Base-by-base conservation (phyloP, 129 eudicot species). In the Heracleum sosnowskyi region DNA sequence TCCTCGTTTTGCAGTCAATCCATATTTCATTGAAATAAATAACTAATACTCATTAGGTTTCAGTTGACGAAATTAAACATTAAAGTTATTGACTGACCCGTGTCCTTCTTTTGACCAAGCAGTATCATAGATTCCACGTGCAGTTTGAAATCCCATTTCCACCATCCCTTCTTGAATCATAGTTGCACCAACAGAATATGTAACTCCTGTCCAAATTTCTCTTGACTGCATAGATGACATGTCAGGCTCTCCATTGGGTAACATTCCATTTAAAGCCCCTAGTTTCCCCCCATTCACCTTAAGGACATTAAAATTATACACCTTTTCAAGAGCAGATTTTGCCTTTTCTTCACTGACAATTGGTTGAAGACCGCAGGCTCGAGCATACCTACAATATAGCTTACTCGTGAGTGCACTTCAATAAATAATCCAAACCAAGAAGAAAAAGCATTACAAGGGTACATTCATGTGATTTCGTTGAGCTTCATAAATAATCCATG, bases 131-230 rank as follows among this genome's bases (percentile, higher is more conserved):
- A 83, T 79, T 57, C 93, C 93, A 36, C n/a, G 76, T 29, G 93
- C 93, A 63, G 93, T 89, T 60, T 85, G 83, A 78, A 89, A 84
- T 22, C 83, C 93, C 79, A 84, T 84, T n/a, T 89, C 93, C 20
- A 69, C 60, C 90, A 89, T 84, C 33, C 79, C 85, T 83, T 89
- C 93, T 37, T 89, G 93, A 78, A 89, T 84, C 93, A 89, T 89
- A 70, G 79, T 77, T 28, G 93, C 93, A 51, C 90, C 89, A 73
- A 89, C 86, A 76, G 90, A 86, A 81, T 89, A 89, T 57, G 90
- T 89, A 78, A 89, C 90, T 71, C 93, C 93, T 28, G 86, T 71
- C 93, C 93, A 89, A 80, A 89, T 85, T 76, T 89, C 93, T 80
- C 90, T 86, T 26, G 93, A 89, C 83, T 89, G 90, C 90, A 89